Evolutionary conservation across 371 early-diverging fungal species (phyloP).

Genomic region (Mucor circinelloides): DNA sequence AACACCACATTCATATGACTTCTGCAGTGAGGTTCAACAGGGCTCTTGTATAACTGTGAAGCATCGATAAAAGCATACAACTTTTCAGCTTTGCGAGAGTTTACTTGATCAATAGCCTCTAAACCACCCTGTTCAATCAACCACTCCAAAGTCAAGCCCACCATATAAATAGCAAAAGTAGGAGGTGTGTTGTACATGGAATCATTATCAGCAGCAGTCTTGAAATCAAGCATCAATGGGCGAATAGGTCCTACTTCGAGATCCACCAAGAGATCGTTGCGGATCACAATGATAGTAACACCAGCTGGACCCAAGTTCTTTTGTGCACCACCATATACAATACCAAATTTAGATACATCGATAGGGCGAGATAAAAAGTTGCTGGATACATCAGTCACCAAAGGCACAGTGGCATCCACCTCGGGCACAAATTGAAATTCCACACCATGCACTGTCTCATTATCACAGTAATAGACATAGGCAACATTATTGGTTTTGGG

Average conservation of each 20-base stretch:
- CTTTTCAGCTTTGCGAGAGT: conserved; percentile 65
- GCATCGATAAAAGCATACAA: conserved; percentile 76
- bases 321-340: conserved; percentile 96
- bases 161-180: conserved; percentile 92
- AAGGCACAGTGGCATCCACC: conserved; percentile 70
- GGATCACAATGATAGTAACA: conserved; percentile 88
- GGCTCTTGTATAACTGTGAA: conserved; percentile 67
- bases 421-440: conserved; percentile 71
- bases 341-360: conserved; percentile 81
- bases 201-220: conserved; percentile 75
- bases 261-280: conserved; percentile 81
- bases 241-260: conserved; percentile 51
- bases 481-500: conserved; percentile 64
- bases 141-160: conserved; percentile 87
- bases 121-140: conserved; percentile 80
- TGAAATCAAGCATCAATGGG: conserved; percentile 90
- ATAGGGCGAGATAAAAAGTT: conserved; percentile 88
- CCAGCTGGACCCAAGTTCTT: conserved; percentile 98
- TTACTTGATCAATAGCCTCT: conserved; percentile 60
- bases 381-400: conserved; percentile 95
- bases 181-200: conserved; percentile 98
- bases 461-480: conserved; percentile 95
- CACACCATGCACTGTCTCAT: conserved; percentile 97
- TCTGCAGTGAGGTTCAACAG: conserved; percentile 67
- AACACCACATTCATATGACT: conserved; percentile 94